These are phyloP conservation scores for Aspergillus persii DNA, from an alignment of 2,329 filamentous ascomycete genomes.

Conservation along the genomic window DNA sequence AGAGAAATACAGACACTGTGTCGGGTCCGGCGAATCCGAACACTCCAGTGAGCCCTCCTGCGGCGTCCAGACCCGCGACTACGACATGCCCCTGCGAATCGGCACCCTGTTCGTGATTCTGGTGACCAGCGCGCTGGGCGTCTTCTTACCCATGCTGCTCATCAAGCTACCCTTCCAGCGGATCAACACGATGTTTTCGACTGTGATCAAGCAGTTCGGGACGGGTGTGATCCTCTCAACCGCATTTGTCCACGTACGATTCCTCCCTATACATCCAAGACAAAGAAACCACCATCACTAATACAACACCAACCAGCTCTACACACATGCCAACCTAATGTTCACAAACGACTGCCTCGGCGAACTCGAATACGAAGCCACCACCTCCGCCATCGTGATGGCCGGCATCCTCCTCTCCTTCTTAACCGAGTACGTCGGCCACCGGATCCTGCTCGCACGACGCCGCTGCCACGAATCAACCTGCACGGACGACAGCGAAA, in stretches of 20 bases:
- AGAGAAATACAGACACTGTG: constrained; percentile 49
- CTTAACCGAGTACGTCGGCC: constrained; percentile 65
- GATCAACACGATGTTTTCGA: constrained; percentile 52
- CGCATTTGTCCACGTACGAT: constrained; percentile 39
- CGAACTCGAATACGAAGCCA: constrained; percentile 64
- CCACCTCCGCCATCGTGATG: constrained; percentile 69
- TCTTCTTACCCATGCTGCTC: constrained; percentile 66
- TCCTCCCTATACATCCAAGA: background rate
- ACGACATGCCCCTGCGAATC: constrained; percentile 66
- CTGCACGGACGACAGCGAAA: background rate
- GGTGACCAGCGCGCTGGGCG: constrained; percentile 65
- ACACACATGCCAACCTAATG: constrained; percentile 71
- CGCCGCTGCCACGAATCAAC: constrained; percentile 14
- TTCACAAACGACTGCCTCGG: constrained; percentile 69
- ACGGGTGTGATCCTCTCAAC: constrained; percentile 42
- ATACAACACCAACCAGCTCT: constrained; percentile 51
- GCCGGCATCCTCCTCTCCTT: constrained; percentile 72
- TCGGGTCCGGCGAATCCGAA: constrained; percentile 48
- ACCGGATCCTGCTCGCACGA: constrained; percentile 52
- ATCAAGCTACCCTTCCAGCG: constrained; percentile 56
- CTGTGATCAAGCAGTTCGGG: constrained; percentile 62
- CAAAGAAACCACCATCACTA: background rate
- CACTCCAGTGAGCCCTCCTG: constrained; percentile 41
- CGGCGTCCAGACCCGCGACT: constrained; percentile 52
- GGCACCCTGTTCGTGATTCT: constrained; percentile 72